Evolutionary conservation across 2,329 filamentous ascomycete genomes (phyloP), one percentile per base, ranked within the genome.

Genomic region (Ceratocystis variospora): DNA sequence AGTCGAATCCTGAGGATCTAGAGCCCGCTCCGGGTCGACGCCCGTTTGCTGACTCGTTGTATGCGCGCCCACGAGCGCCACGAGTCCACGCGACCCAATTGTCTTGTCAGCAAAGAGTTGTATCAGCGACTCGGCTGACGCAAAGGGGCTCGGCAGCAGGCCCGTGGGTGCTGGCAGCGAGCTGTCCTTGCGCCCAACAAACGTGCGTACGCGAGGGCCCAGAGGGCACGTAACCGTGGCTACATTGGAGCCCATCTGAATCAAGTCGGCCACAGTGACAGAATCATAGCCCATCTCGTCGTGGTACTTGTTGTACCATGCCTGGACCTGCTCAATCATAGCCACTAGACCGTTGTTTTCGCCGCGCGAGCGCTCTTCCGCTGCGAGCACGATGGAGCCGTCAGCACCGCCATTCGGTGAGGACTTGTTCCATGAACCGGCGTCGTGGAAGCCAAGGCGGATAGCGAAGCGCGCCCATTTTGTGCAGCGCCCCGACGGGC

Each of bases 1-100:
- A 0, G 80, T 82, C 57, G 75, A 77, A 68, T 84, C 81, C 68
- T 83, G 79, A 0, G 80, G 76, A 17, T 77, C 75, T 17, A 76
- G 77, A 2, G 75, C 74, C 50, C 77, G 74, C 3, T 70, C 67
- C 0, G 71, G 61, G 67, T 81, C 76, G 69, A 77, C 75, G 55
- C 77, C 76, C 68, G 76, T 75, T 70, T 83, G 80, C 69, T 78
- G 77, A 2, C 78, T 79, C 3, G 79, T 77, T 1, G 78, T 79
- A 70, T 84, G 82, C 0, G 82, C 81, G 50, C 82, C 82, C 8
- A 84, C 71, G 1, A 84, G 77, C 3, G 82, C 81, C 2, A 80
- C 79, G 1, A 82, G 76, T 10, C 80, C 79, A 48, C 76, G 76
- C 0, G 78, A 76, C 19, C 72, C 74, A 69, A 84, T 81, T 2